Conservation (phyloP, 345 rosid genomes). For the Adansonia digitata region DNA sequence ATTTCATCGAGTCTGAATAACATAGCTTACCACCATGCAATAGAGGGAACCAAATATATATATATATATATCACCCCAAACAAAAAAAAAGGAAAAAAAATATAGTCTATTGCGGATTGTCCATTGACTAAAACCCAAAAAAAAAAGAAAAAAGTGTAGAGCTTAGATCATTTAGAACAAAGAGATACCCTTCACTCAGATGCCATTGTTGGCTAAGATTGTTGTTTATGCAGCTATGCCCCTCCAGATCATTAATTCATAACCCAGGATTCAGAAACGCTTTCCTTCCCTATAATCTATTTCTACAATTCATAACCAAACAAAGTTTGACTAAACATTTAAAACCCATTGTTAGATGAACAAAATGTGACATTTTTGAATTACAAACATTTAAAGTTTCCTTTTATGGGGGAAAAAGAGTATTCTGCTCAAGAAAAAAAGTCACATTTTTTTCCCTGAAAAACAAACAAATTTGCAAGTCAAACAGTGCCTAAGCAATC, state of each 20-base stretch:
- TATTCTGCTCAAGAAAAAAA: neutral
- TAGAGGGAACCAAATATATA: neutral
- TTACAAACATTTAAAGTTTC: neutral
- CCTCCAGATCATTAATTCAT: too few relatives aligned
- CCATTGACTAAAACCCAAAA: neutral
- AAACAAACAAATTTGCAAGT: neutral
- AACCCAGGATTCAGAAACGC: too few relatives aligned
- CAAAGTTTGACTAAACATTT: too few relatives aligned
- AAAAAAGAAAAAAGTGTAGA: neutral
- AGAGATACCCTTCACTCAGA: neutral
- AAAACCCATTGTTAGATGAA: neutral
- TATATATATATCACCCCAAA: neutral
- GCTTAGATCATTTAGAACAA: neutral
- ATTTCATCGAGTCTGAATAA: too few relatives aligned
- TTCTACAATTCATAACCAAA: neutral
- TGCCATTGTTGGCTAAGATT: neutral
- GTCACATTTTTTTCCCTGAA: too few relatives aligned
- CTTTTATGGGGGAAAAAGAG: neutral
- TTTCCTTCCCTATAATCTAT: too few relatives aligned
- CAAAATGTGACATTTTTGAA: neutral
- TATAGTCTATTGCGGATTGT: neutral
- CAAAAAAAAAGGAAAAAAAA: neutral
- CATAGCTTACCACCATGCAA: neutral
- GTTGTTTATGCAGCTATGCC: neutral
- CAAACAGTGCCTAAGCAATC: neutral